phyloP scores from a whole-genome alignment of 148 eudicot species.

The Oxyria digyna region DNA sequence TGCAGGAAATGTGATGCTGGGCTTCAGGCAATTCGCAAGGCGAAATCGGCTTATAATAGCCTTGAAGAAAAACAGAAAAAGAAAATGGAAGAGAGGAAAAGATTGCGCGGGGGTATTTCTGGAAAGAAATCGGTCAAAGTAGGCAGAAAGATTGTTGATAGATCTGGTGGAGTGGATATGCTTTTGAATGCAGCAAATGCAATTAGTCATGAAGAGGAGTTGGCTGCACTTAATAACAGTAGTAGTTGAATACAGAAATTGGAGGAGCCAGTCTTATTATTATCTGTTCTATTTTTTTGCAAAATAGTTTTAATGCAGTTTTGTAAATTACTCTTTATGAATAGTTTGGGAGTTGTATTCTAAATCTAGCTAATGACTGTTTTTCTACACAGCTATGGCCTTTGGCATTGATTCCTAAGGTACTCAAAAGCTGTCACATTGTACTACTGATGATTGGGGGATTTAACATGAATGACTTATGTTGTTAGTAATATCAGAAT shows the following conservation, averaged over 20 bases:
- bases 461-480: too few relatives aligned
- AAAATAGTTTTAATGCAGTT: not conserved
- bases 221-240: constrained; percentile 13
- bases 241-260: constrained; percentile 8
- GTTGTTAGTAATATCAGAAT: too few relatives aligned
- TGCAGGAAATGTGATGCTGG: constrained; percentile 59
- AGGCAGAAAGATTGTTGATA: constrained; percentile 17
- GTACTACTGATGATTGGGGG: not conserved
- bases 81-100: constrained; percentile 15
- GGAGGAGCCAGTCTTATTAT: not conserved
- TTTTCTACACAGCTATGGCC: not conserved
- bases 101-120: not conserved
- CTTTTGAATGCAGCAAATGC: constrained; percentile 71
- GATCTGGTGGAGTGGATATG: constrained; percentile 72
- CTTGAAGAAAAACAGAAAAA: constrained; percentile 21
- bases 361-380: not conserved
- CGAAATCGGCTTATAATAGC: constrained; percentile 32
- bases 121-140: constrained; percentile 14
- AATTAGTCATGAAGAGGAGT: constrained; percentile 40
- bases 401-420: not conserved
- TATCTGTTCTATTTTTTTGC: not conserved
- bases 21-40: constrained; percentile 42
- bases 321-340: not conserved
- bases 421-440: not conserved
- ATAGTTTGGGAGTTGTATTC: constrained; percentile 7